Conservation (phyloP, 805 yeast genomes). For the Scheffersomyces stipitis region DNA sequence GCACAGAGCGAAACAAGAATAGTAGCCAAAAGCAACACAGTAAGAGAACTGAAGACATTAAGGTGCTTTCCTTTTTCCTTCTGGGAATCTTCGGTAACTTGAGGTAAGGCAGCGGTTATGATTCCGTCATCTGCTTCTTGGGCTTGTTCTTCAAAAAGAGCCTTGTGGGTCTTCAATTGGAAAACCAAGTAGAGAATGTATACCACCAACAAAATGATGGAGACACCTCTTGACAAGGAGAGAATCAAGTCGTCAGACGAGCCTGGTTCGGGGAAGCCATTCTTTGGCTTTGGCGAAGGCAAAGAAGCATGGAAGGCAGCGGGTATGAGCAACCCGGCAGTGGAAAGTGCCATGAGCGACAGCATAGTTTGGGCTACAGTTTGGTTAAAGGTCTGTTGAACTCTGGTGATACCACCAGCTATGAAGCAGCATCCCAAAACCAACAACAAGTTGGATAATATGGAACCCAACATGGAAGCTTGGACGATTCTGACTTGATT, state of each 20-base stretch:
- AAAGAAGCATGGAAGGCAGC: slow-evolving; percentile 92
- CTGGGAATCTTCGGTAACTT: slow-evolving; percentile 12
- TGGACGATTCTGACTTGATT: slow-evolving; percentile 93
- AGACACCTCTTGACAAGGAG: slow-evolving; percentile 79
- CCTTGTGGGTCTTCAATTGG: slow-evolving; percentile 85
- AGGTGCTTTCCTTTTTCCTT: slow-evolving; percentile 39
- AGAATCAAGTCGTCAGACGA: slow-evolving; percentile 53
- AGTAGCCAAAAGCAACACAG: slow-evolving; percentile 63
- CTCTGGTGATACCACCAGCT: slow-evolving; percentile 85
- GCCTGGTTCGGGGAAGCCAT: slow-evolving; percentile 38
- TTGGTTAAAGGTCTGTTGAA: slow-evolving; percentile 87
- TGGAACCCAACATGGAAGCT: slow-evolving; percentile 95
- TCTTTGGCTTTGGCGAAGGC: slow-evolving; percentile 45
- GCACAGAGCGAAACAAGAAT: slow-evolving; percentile 86
- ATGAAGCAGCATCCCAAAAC: slow-evolving; percentile 95
- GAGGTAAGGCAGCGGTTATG: slow-evolving; percentile 28
- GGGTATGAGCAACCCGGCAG: slow-evolving; percentile 86
- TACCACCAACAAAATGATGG: slow-evolving; percentile 72
- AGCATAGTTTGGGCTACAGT: slow-evolving; percentile 99
- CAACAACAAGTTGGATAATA: slow-evolving; percentile 80
- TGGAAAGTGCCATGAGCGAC: slow-evolving; percentile 86
- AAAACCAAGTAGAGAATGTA: slow-evolving; percentile 79
- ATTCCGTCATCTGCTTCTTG: slow-evolving; percentile 37
- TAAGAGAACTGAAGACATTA: slow-evolving; percentile 52
- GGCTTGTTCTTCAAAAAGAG: slow-evolving; percentile 60